Conservation (phyloP, 23 red algal species). For the Gracilaria gracilis region DNA sequence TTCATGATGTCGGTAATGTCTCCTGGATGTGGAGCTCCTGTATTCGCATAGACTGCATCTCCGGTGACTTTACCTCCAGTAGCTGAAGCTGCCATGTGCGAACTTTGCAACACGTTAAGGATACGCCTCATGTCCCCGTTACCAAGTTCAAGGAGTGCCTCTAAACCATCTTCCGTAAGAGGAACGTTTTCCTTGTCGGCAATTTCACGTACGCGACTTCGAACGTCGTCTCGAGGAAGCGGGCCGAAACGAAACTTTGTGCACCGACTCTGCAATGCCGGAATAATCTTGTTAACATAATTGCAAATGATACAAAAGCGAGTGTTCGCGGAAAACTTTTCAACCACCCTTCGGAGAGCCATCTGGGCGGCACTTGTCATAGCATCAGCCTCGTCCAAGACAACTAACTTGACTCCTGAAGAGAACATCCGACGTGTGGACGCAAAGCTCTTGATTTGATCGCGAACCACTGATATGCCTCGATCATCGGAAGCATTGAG, state of each 20-base stretch:
- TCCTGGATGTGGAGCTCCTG: slow-evolving; percentile 82
- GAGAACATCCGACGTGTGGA: slow-evolving; percentile 92
- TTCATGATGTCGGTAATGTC: slow-evolving; percentile 71
- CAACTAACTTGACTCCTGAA: slow-evolving; percentile 87
- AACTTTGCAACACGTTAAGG: slow-evolving; percentile 91
- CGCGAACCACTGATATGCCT: slow-evolving; percentile 93
- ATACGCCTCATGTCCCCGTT: slow-evolving; percentile 95
- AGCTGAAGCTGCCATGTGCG: slow-evolving; percentile 72
- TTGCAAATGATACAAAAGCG: slow-evolving; percentile 99
- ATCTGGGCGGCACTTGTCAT: slow-evolving; percentile 97
- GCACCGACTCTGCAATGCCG: slow-evolving; percentile 96
- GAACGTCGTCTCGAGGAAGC: slow-evolving; percentile 76
- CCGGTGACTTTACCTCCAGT: neutral
- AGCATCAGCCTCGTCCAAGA: slow-evolving; percentile 98
- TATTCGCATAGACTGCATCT: slow-evolving; percentile 89
- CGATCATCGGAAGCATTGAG: slow-evolving; percentile 99
- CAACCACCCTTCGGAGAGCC: slow-evolving; percentile 94
- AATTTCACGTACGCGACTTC: slow-evolving; percentile 74
- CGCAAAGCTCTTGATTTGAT: slow-evolving; percentile 98
- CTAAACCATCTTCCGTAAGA: slow-evolving; percentile 70
- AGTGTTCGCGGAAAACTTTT: slow-evolving; percentile 91
- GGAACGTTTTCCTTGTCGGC: slow-evolving; percentile 73
- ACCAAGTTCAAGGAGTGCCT: slow-evolving; percentile 82
- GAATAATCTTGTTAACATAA: slow-evolving; percentile 99
- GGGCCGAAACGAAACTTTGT: slow-evolving; percentile 98